Conservation (phyloP, 805 yeast species). For the Alloascoidea hylecoeti region DNA sequence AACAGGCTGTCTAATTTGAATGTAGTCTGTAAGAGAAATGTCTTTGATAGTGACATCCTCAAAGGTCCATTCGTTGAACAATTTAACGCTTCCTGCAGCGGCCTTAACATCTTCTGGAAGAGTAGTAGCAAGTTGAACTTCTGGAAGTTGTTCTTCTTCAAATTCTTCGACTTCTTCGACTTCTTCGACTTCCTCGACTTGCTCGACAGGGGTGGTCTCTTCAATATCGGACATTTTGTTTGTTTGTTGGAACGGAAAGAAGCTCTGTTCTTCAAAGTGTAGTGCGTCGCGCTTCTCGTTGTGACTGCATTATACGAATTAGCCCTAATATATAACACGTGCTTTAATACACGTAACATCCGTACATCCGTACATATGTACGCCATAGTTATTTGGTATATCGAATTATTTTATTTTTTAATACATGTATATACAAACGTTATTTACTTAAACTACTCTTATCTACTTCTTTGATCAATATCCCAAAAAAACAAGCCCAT, state of each 20-base stretch:
- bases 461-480: not conserved
- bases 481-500: conserved; percentile 6
- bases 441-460: no score
- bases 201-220: conserved; percentile 6
- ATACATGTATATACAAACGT: no score
- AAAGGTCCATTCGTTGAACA: conserved; percentile 99
- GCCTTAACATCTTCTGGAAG: conserved; percentile 94
- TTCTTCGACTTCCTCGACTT: conserved; percentile 4
- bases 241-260: no score
- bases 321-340: no score
- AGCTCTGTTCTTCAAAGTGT: no score
- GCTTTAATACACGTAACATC: no score
- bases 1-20: conserved; percentile 95
- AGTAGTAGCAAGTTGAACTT: conserved; percentile 82
- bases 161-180: conserved; percentile 7
- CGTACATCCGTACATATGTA: no score
- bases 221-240: conserved; percentile 13
- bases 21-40: conserved; percentile 95
- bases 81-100: conserved; percentile 92
- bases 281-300: no score
- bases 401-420: no score
- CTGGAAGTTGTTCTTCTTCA: conserved; percentile 51
- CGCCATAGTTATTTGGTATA: no score
- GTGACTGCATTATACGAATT: no score
- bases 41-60: conserved; percentile 97